Base-by-base conservation (phyloP, 2,329 filamentous ascomycete genomes). In the Aurifilum marmelostoma region DNA sequence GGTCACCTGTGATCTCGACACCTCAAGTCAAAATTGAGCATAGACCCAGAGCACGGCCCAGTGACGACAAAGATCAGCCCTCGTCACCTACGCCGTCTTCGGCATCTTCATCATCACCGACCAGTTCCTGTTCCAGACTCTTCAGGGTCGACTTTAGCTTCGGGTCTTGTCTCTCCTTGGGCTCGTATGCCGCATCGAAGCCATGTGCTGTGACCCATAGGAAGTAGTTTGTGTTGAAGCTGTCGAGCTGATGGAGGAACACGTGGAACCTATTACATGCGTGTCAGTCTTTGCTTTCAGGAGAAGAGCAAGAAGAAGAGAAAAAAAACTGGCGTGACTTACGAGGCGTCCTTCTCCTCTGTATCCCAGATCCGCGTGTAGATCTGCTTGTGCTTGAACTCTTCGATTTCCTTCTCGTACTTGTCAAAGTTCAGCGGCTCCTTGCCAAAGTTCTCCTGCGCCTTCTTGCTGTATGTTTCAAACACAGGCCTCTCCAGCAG, bases 401-500 rank as follows among this genome's bases (percentile, higher is more conserved):
- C 91, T 72, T 91, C 86, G 74, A 99, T 92, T 79, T 93, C 87
- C 62, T 89, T 87, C 70, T 95, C 88, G 75, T 90, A 94, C 71
- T 90, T 91, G 62, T 84, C 83, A 78, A 97, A 99, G 75, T 94
- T 89, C 69, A 99, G 90, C 32, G 87, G 84, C 63, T 91, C 87
- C 67, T 89, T 87, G 8, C 85, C 87, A 58, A 90, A 85, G 66
- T 88, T 87, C 47, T 85, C 83, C 9, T 85, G 85, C 0, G 92
- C 89, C 73, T 91, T 89, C 67, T 85, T 86, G 79, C 97, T 99
- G 81, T 97, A 98, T 63, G 84, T 89, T 71, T 95, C 91, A 77
- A 99, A 99, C 0, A 98, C 92, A 1, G 96, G 96, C 1, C 93
- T 84, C 80, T 99, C 96, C 4, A 99, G 87, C 67, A 98, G 83